Evolutionary conservation across 805 yeast species (phyloP), one percentile per base, ranked within the genome.

Genomic region (Saccharomyces eubayanus): DNA sequence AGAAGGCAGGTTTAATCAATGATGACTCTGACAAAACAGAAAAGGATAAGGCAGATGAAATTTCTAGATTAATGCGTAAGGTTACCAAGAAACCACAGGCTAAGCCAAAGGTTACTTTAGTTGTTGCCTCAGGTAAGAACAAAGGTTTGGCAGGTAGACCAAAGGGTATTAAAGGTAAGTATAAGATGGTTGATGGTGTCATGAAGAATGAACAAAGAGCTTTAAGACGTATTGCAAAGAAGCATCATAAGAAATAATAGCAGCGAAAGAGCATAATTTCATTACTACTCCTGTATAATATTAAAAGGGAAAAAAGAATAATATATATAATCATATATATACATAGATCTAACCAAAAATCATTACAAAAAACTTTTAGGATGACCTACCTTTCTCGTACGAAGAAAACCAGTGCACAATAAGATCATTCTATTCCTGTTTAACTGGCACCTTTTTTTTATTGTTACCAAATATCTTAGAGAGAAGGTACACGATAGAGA

Each of bases 101-200:
- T 28, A 87, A 82, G 68, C 96, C 96, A 28, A 84, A 86, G 78
- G 89, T 89, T 43, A 88, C 96, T 0, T 79, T 89, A 56, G 96
- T 94, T 57, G 90, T 83, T 61, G 98, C 99, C 9, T 74, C 76
- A 50, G 98, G 98, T 65, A 70, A 76, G 40, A 91, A 94, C 72
- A 87, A 76, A 70, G 96, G 96, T 55, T 74, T 91, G 51, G 77
- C 87, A 61, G 99, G 99, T 53, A 86, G 99, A 76, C 99, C 99
- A 46, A 86, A 82, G 74, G 99, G 99, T 70, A 83, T 94, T 62
- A 89, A 84, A 72, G 99, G 99, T 74, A 90, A 89, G 70, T 94
- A 94, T 76, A 94, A 89, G 85, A 94, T 94, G 99, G 98, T 94
- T 62, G 99, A 94, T 73, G 98, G 98, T 77, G 88, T 85, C 21